Base-by-base conservation (phyloP, 164 flowering plant genomes). In the Sedum album region DNA sequence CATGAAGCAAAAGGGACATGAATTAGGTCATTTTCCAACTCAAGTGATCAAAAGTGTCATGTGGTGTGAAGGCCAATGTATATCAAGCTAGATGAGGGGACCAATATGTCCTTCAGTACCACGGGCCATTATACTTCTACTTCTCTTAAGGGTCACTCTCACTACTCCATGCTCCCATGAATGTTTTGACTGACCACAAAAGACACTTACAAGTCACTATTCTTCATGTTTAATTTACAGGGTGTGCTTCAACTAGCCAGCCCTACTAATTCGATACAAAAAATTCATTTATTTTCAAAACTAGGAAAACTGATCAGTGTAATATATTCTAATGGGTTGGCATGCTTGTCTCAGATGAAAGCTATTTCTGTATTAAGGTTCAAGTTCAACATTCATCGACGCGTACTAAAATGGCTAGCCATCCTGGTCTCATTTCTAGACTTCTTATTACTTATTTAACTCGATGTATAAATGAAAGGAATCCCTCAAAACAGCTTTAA, bases 21-120 rank as follows among this genome's bases (percentile, higher is more conserved):
- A 10, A 55, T 55, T 55, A 55, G 60, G 60, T 55, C 60, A 55
- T 55, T 55, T 55, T 55, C 60, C 60, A 25, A 55, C 3, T 25
- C 30, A 55, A 23, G 31, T 13, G 31, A 25, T 8, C 14, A 25
- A 55, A 55, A 18, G 60, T 51, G 1, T 51, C 60, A 55, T 55
- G 31, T 55, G 60, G 60, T 25, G 31, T 55, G 60, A 20, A n/a
- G n/a, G n/a, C n/a, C n/a, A n/a, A n/a, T n/a, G n/a, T n/a, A n/a
- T n/a, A n/a, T n/a, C n/a, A n/a, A n/a, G n/a, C n/a, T n/a, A n/a
- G n/a, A n/a, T n/a, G n/a, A n/a, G n/a, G n/a, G n/a, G n/a, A n/a
- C n/a, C n/a, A n/a, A n/a, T n/a, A n/a, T n/a, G n/a, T n/a, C n/a
- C n/a, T n/a, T n/a, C n/a, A n/a, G n/a, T n/a, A n/a, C n/a, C n/a